These are phyloP conservation scores for Schizopora paradoxa DNA, from an alignment of 1,284 basidiomycete genomes.

Conservation along the genomic window DNA sequence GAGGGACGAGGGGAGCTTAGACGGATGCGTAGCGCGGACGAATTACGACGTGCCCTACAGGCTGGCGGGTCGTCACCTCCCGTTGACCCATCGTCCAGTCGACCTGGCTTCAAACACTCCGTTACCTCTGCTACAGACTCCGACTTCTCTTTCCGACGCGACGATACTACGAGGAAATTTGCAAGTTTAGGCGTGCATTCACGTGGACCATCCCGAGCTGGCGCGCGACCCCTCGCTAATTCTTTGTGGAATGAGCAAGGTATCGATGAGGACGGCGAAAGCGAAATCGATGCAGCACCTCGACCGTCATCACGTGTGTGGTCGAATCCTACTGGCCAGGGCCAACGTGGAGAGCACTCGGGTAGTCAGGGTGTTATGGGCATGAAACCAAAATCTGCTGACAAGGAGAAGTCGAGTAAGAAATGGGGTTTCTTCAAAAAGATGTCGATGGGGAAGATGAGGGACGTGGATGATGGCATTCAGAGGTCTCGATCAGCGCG, in stretches of 20 bases:
- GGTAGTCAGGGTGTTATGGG: background rate
- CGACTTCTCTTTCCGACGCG: constrained; percentile 35
- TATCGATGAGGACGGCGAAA: constrained; percentile 23
- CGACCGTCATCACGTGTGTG: constrained; percentile 9
- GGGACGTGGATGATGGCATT: constrained; percentile 22
- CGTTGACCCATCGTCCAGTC: constrained; percentile 32
- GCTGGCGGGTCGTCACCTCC: constrained; percentile 16
- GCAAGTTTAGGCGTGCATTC: constrained; percentile 58
- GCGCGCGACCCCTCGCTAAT: constrained; percentile 41
- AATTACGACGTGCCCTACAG: constrained; percentile 49
- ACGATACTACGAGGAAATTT: constrained; percentile 33
- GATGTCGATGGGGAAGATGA: constrained; percentile 91
- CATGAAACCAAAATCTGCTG: background rate
- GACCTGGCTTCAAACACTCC: constrained; percentile 44
- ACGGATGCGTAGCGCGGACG: constrained; percentile 85
- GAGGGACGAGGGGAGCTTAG: constrained; percentile 47
- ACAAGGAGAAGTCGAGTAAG: constrained; percentile 54
- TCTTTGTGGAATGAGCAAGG: constrained; percentile 31
- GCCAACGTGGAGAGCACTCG: constrained; percentile 10
- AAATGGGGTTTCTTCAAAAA: constrained; percentile 93
- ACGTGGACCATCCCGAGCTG: constrained; percentile 29
- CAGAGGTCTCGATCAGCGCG: constrained; percentile 41
- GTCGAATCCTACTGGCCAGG: constrained; percentile 2
- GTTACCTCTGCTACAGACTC: constrained; percentile 57
- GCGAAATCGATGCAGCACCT: constrained; percentile 10